These are phyloP conservation scores for Microdochium trichocladiopsis DNA, from an alignment of 2,329 filamentous ascomycete species.

Conservation along the genomic window DNA sequence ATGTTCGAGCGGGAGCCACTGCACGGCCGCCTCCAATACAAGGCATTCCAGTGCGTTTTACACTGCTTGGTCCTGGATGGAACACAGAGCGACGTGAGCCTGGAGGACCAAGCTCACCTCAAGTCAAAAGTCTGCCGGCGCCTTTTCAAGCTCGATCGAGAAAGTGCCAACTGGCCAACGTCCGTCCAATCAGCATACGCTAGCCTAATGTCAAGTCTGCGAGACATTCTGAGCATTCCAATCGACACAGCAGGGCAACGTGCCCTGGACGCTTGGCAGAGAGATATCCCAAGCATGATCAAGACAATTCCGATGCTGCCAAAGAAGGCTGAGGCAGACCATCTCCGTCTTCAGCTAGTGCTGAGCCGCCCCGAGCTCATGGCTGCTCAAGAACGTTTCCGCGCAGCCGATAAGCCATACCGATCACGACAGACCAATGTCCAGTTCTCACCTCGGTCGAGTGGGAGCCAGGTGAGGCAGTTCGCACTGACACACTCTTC, in stretches of 20 bases:
- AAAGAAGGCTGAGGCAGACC: conserved; percentile 16
- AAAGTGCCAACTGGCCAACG: conserved; percentile 15
- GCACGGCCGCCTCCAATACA: conserved; percentile 43
- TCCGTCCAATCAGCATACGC: conserved; percentile 11
- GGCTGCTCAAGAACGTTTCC: conserved; percentile 5
- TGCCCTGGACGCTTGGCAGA: conserved; percentile 26
- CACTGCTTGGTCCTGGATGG: conserved; percentile 37
- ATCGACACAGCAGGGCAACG: conserved; percentile 16
- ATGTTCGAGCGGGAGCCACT: conserved; percentile 8
- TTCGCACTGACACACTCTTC: neutral
- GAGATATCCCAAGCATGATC: conserved; percentile 24
- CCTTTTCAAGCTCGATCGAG: conserved; percentile 46
- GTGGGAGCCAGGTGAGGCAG: neutral
- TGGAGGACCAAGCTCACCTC: conserved; percentile 31
- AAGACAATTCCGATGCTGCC: conserved; percentile 35
- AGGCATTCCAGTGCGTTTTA: conserved; percentile 43
- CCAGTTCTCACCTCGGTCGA: neutral
- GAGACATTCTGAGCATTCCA: conserved; percentile 14
- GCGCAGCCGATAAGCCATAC: neutral
- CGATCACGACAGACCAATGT: neutral
- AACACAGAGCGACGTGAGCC: conserved; percentile 14
- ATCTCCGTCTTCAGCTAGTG: conserved; percentile 25
- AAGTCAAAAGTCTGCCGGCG: conserved; percentile 49
- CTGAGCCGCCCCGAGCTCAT: conserved; percentile 28
- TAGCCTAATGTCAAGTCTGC: conserved; percentile 18